Percentiles rank a stretch among this genome's conserved stretches.
phyloP scores from a whole-genome alignment of 164 flowering plant genomes.

The Macadamia integrifolia region DNA sequence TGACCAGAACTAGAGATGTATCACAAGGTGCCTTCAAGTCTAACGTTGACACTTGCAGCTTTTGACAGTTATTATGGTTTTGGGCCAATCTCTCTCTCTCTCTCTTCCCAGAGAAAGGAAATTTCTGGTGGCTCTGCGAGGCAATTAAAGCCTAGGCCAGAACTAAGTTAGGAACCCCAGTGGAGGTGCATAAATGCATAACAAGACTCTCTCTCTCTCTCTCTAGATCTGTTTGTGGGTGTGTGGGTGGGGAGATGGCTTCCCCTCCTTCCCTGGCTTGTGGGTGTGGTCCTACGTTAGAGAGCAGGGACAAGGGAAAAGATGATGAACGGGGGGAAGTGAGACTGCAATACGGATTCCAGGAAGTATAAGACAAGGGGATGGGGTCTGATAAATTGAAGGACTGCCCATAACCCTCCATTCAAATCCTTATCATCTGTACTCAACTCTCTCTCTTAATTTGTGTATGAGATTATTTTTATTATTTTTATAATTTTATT shows the following conservation, averaged over 20 bases:
- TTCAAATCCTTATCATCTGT: background rate
- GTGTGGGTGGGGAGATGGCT: no score
- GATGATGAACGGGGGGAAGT: background rate
- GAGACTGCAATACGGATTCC: background rate
- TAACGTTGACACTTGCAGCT: background rate
- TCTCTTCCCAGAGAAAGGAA: background rate
- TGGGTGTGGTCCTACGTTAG: background rate
- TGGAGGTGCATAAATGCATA: conserved; percentile 13
- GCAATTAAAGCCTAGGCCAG: conserved; percentile 6
- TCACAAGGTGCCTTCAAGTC: background rate
- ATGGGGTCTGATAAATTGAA: background rate
- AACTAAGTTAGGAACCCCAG: conserved; percentile 7
- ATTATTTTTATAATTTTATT: no score
- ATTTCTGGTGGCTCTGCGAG: background rate
- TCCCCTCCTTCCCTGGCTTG: background rate
- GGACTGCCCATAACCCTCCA: background rate
- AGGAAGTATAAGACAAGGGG: background rate
- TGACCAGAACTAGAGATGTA: no score
- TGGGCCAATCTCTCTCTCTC: background rate
- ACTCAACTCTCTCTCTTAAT: no score
- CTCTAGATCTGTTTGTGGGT: background rate
- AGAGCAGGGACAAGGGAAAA: background rate
- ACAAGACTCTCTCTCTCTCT: conserved; percentile 2
- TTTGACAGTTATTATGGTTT: background rate
- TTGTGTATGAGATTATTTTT: no score